These are phyloP conservation scores for Juglanconis juglandina DNA, from an alignment of 2,329 filamentous ascomycete genomes.

Conservation along the genomic window DNA sequence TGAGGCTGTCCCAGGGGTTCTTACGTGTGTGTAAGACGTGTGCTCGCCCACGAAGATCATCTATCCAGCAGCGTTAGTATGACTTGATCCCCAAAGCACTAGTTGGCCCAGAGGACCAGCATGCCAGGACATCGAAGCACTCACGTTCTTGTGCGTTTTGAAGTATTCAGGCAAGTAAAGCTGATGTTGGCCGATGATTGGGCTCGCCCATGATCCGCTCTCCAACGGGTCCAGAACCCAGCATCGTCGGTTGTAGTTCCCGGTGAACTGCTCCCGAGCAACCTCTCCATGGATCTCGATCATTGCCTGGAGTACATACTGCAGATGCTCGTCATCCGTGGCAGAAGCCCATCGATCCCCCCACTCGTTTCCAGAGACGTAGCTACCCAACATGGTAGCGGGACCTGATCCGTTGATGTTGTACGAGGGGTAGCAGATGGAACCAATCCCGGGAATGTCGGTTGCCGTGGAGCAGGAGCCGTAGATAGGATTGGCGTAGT, in stretches of 20 bases:
- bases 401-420: slow-evolving; percentile 61
- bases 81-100: not conserved
- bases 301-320: slow-evolving; percentile 62
- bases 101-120: not conserved
- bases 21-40: slow-evolving; percentile 62
- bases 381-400: slow-evolving; percentile 56
- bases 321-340: slow-evolving; percentile 58
- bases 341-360: slow-evolving; percentile 40
- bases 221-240: slow-evolving; percentile 62
- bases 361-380: slow-evolving; percentile 43
- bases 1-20: not conserved
- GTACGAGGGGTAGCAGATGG: slow-evolving; percentile 65
- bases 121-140: slow-evolving; percentile 12
- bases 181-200: slow-evolving; percentile 62
- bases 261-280: slow-evolving; percentile 60
- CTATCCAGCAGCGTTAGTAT: slow-evolving; percentile 22
- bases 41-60: slow-evolving; percentile 70
- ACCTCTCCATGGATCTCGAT: slow-evolving; percentile 62
- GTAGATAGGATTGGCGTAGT: slow-evolving; percentile 51
- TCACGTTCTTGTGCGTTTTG: slow-evolving; percentile 59
- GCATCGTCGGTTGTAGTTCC: slow-evolving; percentile 61
- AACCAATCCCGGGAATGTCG: slow-evolving; percentile 59
- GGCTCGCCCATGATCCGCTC: slow-evolving; percentile 60
- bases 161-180: slow-evolving; percentile 71
- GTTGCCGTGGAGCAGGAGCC: slow-evolving; percentile 58